phyloP scores from a whole-genome alignment of 768 basidiomycete species.

The Tremella fuciformis region DNA sequence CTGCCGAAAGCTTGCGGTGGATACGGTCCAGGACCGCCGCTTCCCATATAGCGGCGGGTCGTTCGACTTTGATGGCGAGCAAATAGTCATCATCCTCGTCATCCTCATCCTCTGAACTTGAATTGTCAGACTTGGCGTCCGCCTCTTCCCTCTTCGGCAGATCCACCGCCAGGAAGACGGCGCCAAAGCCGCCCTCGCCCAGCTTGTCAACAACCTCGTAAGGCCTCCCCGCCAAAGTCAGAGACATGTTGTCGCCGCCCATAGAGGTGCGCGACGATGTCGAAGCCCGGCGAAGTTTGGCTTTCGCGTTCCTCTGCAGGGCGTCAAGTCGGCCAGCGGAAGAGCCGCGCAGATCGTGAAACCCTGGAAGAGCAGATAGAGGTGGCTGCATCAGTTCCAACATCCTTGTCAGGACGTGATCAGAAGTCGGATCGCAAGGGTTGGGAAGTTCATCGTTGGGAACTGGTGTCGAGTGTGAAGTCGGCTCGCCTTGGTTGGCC shows the following conservation, averaged over 20 bases:
- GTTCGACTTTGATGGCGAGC: conserved; percentile 87
- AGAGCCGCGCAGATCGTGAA: conserved; percentile 46
- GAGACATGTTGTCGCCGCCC: conserved; percentile 27
- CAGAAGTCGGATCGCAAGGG: conserved; percentile 83
- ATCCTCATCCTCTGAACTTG: conserved; percentile 57
- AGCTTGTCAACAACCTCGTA: conserved; percentile 80
- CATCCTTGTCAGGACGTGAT: conserved; percentile 62
- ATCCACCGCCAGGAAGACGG: conserved; percentile 78
- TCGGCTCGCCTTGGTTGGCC: conserved; percentile 4
- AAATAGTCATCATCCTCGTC: conserved; percentile 55
- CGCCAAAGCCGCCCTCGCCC: conserved; percentile 94
- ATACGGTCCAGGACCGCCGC: conserved; percentile 77
- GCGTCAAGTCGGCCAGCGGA: conserved; percentile 61
- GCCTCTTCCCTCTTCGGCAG: conserved; percentile 44
- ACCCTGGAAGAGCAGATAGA: conserved; percentile 51
- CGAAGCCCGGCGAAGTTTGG: conserved; percentile 29
- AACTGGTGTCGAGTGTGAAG: not conserved
- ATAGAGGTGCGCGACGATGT: conserved; percentile 29
- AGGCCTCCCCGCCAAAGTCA: conserved; percentile 64
- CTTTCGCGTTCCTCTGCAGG: conserved; percentile 69
- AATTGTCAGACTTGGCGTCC: conserved; percentile 44
- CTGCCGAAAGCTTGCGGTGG: conserved; percentile 64
- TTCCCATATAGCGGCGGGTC: conserved; percentile 87
- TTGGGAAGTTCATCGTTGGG: conserved; percentile 59
- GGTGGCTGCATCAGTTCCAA: conserved; percentile 60